Evolutionary conservation across 2,329 filamentous ascomycete species (phyloP).

Genomic region (Ophiostoma sp.): DNA sequence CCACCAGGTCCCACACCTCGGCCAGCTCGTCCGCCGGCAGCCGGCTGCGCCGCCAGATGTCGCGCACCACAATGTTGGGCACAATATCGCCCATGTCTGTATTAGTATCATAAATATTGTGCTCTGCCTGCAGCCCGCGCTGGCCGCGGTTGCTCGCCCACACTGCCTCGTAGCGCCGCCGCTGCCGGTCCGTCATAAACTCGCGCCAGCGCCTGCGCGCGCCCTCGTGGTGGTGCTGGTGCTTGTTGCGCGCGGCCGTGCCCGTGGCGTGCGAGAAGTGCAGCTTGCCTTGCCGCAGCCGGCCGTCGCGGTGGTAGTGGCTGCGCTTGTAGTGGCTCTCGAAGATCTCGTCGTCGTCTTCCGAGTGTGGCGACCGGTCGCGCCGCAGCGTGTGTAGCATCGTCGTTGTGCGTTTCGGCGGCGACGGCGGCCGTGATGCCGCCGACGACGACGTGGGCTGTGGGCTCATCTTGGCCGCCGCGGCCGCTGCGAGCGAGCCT

Average conservation of each 20-base stretch:
- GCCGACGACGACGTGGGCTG: constrained; percentile 36
- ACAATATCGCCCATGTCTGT: constrained; percentile 42
- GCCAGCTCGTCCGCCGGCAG: constrained; percentile 63
- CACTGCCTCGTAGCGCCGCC: constrained; percentile 76
- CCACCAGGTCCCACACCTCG: constrained; percentile 73
- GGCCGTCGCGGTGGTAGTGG: constrained; percentile 32
- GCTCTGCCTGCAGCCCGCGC: constrained; percentile 21
- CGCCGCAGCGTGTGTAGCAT: constrained; percentile 64
- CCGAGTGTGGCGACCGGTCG: constrained; percentile 40
- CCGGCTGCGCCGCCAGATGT: constrained; percentile 69
- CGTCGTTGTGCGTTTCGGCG: constrained; percentile 30
- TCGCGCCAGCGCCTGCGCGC: constrained; percentile 72
- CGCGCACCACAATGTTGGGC: constrained; percentile 61
- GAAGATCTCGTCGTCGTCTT: constrained; percentile 35
- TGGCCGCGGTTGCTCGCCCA: constrained; percentile 76
- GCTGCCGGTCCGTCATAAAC: constrained; percentile 63
- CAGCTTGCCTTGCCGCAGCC: constrained; percentile 39
- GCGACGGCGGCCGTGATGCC: constrained; percentile 9
- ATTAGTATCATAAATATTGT: too few species aligned
- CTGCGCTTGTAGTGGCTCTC: constrained; percentile 18
- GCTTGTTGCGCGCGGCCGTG: constrained; percentile 57
- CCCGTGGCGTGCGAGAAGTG: constrained; percentile 18
- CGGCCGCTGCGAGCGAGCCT: constrained; percentile 62
- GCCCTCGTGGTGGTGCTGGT: constrained; percentile 76
- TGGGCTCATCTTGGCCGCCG: not conserved